Conservation (phyloP, 805 yeast species). For the Phaffomyces opuntiae region DNA sequence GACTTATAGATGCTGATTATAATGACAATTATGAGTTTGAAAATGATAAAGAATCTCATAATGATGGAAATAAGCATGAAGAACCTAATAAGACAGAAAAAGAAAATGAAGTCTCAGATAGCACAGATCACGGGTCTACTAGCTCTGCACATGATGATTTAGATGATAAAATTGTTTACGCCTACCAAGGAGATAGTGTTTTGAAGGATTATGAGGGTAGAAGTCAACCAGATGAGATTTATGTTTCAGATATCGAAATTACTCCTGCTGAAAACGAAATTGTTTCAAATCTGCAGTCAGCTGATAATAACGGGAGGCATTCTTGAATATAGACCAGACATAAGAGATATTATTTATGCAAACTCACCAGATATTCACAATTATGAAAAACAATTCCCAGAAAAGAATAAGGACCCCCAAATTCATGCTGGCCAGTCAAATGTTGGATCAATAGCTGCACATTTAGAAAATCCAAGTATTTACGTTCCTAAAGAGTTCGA, state of each 20-base stretch:
- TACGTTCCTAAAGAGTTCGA: too few species aligned
- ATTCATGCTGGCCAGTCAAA: background rate
- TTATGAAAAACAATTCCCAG: background rate
- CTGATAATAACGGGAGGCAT: slow-evolving; percentile 6
- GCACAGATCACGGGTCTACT: too few species aligned
- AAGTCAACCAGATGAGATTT: background rate
- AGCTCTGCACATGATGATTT: background rate
- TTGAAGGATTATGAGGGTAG: background rate
- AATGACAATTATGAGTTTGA: background rate
- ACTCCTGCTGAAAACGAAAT: background rate
- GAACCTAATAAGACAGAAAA: too few species aligned
- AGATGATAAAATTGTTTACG: too few species aligned
- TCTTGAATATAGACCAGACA: slow-evolving; percentile 5
- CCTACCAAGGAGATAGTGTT: slow-evolving; percentile 3
- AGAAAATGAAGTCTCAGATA: too few species aligned
- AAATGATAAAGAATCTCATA: too few species aligned
- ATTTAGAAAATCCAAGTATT: too few species aligned
- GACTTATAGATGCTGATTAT: background rate
- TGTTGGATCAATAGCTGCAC: too few species aligned
- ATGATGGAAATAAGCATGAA: background rate
- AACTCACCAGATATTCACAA: slow-evolving; percentile 6
- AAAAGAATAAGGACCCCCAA: background rate
- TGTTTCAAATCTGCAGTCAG: background rate
- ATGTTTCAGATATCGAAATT: background rate
- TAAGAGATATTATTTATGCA: slow-evolving; percentile 7